Conservation (phyloP, 75 land plant species). For the Cunninghamia lanceolata region DNA sequence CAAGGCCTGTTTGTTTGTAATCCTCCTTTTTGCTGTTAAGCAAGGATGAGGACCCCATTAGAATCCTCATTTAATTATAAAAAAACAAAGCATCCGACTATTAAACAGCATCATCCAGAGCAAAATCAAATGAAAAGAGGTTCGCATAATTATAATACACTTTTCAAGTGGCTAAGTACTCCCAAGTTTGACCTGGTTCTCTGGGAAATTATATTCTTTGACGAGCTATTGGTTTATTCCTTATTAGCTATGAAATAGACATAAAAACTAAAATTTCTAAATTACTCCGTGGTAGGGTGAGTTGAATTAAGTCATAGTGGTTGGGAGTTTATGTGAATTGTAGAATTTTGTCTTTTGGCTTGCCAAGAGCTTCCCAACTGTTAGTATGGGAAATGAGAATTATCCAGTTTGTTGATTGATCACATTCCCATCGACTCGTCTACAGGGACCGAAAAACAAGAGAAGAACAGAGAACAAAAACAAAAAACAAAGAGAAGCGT, state of each 20-base stretch:
- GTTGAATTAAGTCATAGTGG: neutral
- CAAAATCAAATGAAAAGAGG: neutral
- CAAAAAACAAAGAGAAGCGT: neutral
- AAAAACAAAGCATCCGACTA: neutral
- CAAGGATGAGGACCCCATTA: no score
- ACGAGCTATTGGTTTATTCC: neutral
- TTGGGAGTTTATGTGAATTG: neutral
- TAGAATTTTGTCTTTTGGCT: neutral
- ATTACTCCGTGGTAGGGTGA: neutral
- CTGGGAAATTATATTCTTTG: no score
- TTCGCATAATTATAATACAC: neutral
- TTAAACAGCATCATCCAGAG: neutral
- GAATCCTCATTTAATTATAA: no score
- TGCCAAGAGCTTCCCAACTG: neutral
- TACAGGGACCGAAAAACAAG: no score
- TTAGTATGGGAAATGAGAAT: no score
- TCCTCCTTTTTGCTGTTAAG: no score
- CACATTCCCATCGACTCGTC: no score
- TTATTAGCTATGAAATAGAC: neutral
- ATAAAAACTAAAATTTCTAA: neutral
- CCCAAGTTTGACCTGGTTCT: neutral
- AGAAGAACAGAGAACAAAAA: neutral
- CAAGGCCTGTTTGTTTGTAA: no score
- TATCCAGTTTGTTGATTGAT: no score
- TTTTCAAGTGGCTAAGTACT: neutral